phyloP scores from a whole-genome alignment of 805 yeast genomes.

The Grigorovia humatica region DNA sequence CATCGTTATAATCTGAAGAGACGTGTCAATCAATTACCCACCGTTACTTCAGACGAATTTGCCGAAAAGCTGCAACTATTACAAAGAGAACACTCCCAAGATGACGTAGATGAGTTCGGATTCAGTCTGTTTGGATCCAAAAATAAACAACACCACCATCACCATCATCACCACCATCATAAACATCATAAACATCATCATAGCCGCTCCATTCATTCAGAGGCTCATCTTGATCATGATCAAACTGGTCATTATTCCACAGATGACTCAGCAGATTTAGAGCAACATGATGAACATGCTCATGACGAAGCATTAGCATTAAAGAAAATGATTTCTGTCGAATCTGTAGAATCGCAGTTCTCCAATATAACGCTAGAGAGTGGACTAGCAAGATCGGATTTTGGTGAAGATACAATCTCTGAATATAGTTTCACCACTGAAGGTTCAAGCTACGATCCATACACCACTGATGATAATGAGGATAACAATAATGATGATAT shows the following conservation, averaged over 20 bases:
- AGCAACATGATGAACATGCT: background rate
- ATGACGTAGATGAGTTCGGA: slow-evolving; percentile 32
- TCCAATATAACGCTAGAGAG: slow-evolving; percentile 36
- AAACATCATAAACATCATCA: slow-evolving; percentile 22
- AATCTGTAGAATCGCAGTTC: slow-evolving; percentile 43
- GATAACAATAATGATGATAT: slow-evolving; percentile 20
- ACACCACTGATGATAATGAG: slow-evolving; percentile 26
- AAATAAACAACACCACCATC: background rate
- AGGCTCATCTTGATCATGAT: no score
- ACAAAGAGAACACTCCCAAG: slow-evolving; percentile 20
- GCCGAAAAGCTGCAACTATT: slow-evolving; percentile 32
- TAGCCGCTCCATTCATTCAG: background rate
- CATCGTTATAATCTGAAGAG: slow-evolving; percentile 92
- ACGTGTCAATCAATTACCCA: slow-evolving; percentile 74
- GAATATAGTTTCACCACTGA: slow-evolving; percentile 38
- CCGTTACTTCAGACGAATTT: slow-evolving; percentile 49
- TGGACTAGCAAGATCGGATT: slow-evolving; percentile 23
- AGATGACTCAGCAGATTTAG: no score
- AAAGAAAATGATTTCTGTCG: slow-evolving; percentile 35
- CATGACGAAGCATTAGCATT: background rate
- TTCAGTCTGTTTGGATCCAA: slow-evolving; percentile 27
- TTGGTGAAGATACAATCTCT: slow-evolving; percentile 39
- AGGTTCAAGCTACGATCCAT: slow-evolving; percentile 24
- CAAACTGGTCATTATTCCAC: no score
- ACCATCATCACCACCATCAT: slow-evolving; percentile 2